A percentile compares a stretch with the other conserved stretches of the same genome.
These are phyloP conservation scores for Xeromyces bisporus DNA, from an alignment of 495 filamentous ascomycete genomes.

Conservation along the genomic window DNA sequence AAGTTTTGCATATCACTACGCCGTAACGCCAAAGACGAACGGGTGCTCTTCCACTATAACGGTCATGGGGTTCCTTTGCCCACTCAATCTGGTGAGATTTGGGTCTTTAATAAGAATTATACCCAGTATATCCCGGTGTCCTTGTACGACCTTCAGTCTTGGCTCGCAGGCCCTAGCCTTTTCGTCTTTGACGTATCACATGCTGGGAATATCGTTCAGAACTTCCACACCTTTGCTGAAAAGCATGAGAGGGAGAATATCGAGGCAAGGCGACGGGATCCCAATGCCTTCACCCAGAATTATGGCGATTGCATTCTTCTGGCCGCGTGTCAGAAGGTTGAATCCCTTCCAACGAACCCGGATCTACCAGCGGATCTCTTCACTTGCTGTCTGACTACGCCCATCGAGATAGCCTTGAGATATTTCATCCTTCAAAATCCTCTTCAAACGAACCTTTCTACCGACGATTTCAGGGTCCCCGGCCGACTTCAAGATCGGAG, in stretches of 20 bases:
- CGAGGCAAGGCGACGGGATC: constrained; percentile 54
- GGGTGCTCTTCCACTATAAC: constrained; percentile 94
- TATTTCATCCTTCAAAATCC: constrained; percentile 92
- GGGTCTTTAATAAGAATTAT: constrained; percentile 98
- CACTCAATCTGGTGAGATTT: constrained; percentile 90
- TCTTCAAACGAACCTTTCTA: constrained; percentile 51
- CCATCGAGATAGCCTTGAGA: constrained; percentile 88
- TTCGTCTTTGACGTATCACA: constrained; percentile 97
- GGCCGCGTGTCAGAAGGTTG: constrained; percentile 73
- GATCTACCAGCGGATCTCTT: constrained; percentile 90
- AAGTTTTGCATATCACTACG: constrained; percentile 83
- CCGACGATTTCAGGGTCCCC: constrained; percentile 62
- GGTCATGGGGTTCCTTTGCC: constrained; percentile 96
- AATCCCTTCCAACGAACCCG: constrained; percentile 93
- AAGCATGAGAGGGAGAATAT: constrained; percentile 79
- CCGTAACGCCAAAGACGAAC: constrained; percentile 84
- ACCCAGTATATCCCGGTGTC: constrained; percentile 98
- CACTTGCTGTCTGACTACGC: constrained; percentile 87
- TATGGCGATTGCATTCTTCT: constrained; percentile 76
- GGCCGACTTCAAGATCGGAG: constrained; percentile 82
- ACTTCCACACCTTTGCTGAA: constrained; percentile 84
- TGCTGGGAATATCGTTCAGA: constrained; percentile 84
- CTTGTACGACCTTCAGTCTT: constrained; percentile 85
- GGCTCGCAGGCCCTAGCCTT: constrained; percentile 88
- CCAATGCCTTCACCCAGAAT: constrained; percentile 50